phyloP scores from a whole-genome alignment of 2,329 filamentous ascomycete genomes.

The Penicillium sp. region DNA sequence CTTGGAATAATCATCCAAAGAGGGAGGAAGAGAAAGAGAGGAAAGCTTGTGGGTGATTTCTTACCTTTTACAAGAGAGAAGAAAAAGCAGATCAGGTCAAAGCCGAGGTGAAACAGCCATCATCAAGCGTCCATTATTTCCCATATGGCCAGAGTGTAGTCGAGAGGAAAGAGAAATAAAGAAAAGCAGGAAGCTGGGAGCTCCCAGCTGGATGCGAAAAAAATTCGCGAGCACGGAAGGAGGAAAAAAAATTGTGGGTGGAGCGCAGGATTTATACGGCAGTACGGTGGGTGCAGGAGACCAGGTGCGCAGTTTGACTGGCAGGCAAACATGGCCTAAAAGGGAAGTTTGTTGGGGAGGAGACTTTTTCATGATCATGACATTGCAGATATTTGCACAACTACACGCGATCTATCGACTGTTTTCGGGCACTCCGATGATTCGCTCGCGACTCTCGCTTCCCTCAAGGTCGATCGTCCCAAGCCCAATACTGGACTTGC shows the following conservation, averaged over 20 bases:
- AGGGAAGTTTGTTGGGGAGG: not conserved
- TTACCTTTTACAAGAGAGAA: constrained; percentile 49
- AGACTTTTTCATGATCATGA: not conserved
- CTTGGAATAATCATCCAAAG: constrained; percentile 63
- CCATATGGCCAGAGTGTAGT: not conserved
- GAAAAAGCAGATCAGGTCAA: constrained; percentile 8
- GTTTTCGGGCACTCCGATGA: not conserved
- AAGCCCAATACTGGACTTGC: not conserved
- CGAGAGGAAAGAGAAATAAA: constrained; percentile 1
- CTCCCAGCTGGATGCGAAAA: constrained; percentile 9
- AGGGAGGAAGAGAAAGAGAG: constrained; percentile 17
- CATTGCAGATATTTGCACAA: too few relatives aligned
- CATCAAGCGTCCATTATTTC: constrained; percentile 6
- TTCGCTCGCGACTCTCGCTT: not conserved
- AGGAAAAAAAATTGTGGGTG: constrained; percentile 24
- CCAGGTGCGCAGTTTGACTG: constrained; percentile 20
- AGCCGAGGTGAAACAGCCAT: constrained; percentile 7
- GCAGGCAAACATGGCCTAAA: constrained; percentile 1
- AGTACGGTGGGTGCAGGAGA: constrained; percentile 15
- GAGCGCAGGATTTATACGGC: constrained; percentile 21
- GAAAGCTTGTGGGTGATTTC: constrained; percentile 8
- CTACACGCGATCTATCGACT: too few relatives aligned
- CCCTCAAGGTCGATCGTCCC: not conserved
- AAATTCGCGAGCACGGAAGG: constrained; percentile 9
- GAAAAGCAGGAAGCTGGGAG: constrained; percentile 2